A percentile compares a stretch with the other conserved stretches of the same genome.
phyloP scores from a whole-genome alignment of 495 filamentous ascomycete genomes.

The Hypoxylon fragiforme region DNA sequence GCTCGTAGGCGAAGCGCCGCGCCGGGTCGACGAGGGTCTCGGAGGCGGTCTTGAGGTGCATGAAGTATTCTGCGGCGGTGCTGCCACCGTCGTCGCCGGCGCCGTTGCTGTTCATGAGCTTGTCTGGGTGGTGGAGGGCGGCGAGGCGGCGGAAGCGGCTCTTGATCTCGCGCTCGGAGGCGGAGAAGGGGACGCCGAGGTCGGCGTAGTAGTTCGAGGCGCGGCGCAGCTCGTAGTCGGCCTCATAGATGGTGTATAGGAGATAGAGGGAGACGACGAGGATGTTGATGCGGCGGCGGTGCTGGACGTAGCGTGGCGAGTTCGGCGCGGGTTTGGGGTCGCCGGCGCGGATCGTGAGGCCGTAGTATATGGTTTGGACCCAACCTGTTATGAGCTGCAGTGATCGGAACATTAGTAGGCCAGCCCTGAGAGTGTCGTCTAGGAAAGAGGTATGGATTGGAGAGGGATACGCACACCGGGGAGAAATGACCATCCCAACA shows the following conservation, averaged over 20 bases:
- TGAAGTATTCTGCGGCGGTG: slow-evolving; percentile 67
- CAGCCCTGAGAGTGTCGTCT: too few species aligned
- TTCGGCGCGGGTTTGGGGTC: slow-evolving; percentile 78
- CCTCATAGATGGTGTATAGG: slow-evolving; percentile 91
- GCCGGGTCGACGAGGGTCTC: slow-evolving; percentile 81
- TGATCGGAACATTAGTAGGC: slow-evolving; percentile 8
- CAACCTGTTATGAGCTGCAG: slow-evolving; percentile 74
- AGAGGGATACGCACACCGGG: slow-evolving; percentile 61
- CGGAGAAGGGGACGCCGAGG: slow-evolving; percentile 67
- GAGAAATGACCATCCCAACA: slow-evolving; percentile 78
- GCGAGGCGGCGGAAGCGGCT: slow-evolving; percentile 85
- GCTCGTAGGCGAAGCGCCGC: slow-evolving; percentile 88
- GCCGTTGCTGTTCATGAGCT: slow-evolving; percentile 49
- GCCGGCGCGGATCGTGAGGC: slow-evolving; percentile 87
- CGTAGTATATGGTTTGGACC: slow-evolving; percentile 81
- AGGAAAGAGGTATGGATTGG: neutral
- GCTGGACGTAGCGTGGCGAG: slow-evolving; percentile 64
- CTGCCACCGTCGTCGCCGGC: slow-evolving; percentile 28
- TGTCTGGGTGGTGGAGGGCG: slow-evolving; percentile 87
- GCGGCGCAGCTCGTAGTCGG: slow-evolving; percentile 74
- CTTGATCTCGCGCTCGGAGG: slow-evolving; percentile 75
- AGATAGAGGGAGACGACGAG: slow-evolving; percentile 81
- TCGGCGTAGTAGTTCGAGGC: slow-evolving; percentile 76
- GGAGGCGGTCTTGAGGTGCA: slow-evolving; percentile 78
- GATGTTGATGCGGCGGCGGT: slow-evolving; percentile 81